phyloP scores from a whole-genome alignment of 768 basidiomycete species.

The Punctularia strigosozonata region DNA sequence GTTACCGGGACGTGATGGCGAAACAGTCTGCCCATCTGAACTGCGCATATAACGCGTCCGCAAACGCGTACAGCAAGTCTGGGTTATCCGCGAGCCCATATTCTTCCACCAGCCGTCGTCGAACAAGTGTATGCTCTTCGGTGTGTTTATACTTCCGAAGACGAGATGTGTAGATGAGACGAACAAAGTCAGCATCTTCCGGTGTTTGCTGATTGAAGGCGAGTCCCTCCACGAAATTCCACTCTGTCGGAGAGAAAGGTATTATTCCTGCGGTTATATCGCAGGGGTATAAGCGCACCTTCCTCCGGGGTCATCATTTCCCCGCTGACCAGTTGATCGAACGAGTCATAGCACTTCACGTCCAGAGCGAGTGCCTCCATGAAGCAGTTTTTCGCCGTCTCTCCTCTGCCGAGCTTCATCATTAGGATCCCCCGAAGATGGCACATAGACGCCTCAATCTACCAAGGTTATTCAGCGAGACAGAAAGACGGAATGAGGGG shows the following conservation, averaged over 20 bases:
- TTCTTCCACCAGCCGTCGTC: conserved; percentile 70
- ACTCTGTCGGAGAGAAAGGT: conserved; percentile 64
- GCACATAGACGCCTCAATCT: conserved; percentile 98
- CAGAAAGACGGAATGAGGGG: conserved; percentile 1
- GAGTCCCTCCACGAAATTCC: conserved; percentile 87
- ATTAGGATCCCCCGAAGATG: conserved; percentile 88
- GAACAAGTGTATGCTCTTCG: conserved; percentile 69
- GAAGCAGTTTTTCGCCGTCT: conserved; percentile 88
- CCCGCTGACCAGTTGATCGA: conserved; percentile 78
- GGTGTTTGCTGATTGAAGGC: conserved; percentile 74
- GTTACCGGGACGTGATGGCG: conserved; percentile 70
- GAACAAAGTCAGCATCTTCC: conserved; percentile 85
- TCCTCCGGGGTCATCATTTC: conserved; percentile 96
- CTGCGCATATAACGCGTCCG: conserved; percentile 78
- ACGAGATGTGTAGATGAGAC: conserved; percentile 84
- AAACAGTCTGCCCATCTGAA: conserved; percentile 95
- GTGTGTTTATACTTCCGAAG: conserved; percentile 84
- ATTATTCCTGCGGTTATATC: too few species aligned
- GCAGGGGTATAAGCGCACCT: conserved; percentile 37
- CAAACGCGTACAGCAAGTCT: conserved; percentile 83
- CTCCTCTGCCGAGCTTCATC: conserved; percentile 84
- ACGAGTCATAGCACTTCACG: conserved; percentile 95
- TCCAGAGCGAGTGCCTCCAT: conserved; percentile 93
- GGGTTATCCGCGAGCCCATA: conserved; percentile 84
- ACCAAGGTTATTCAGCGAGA: too few species aligned